phyloP scores from a whole-genome alignment of 2,329 filamentous ascomycete species.

The Ophiostoma angusticollis region DNA sequence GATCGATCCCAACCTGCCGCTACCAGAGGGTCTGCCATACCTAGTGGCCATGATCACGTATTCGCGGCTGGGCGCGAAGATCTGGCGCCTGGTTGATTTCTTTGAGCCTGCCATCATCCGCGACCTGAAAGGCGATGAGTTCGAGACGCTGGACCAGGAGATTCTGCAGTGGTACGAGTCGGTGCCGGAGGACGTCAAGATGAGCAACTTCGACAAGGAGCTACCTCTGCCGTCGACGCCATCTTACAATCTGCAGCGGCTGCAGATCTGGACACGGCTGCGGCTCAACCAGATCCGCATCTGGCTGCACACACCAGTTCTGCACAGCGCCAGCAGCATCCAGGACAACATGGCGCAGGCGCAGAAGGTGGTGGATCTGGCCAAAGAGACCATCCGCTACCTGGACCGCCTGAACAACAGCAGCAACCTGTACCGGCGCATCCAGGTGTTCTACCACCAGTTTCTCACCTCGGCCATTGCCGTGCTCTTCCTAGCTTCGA shows the following conservation, averaged over 20 bases:
- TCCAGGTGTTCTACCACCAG: constrained; percentile 70
- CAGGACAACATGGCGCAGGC: constrained; percentile 62
- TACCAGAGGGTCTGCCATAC: constrained; percentile 60
- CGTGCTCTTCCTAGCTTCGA: constrained; percentile 63
- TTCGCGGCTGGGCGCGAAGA: constrained; percentile 68
- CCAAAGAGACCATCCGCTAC: constrained; percentile 64
- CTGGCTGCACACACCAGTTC: constrained; percentile 66
- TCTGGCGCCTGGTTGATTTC: constrained; percentile 70
- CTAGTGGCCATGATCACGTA: constrained; percentile 76
- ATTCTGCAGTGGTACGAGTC: constrained; percentile 77
- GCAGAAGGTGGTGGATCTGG: constrained; percentile 59
- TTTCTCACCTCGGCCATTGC: constrained; percentile 65
- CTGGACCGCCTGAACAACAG: constrained; percentile 59
- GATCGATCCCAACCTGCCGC: constrained; percentile 34
- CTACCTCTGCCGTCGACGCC: constrained; percentile 38
- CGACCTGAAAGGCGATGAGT: constrained; percentile 58
- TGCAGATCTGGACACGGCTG: constrained; percentile 74
- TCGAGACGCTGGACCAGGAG: constrained; percentile 70
- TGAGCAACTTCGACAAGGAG: constrained; percentile 44
- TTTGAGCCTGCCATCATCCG: constrained; percentile 47
- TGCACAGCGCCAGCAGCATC: constrained; percentile 77
- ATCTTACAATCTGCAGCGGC: constrained; percentile 54
- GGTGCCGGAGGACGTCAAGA: constrained; percentile 49
- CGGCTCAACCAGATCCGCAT: constrained; percentile 56
- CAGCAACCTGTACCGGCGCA: constrained; percentile 55